A percentile compares a stretch with the other conserved stretches of the same genome.
These are phyloP conservation scores for Backusella parvicylindrica DNA, from an alignment of 192 early-diverging fungal species.

Conservation along the genomic window DNA sequence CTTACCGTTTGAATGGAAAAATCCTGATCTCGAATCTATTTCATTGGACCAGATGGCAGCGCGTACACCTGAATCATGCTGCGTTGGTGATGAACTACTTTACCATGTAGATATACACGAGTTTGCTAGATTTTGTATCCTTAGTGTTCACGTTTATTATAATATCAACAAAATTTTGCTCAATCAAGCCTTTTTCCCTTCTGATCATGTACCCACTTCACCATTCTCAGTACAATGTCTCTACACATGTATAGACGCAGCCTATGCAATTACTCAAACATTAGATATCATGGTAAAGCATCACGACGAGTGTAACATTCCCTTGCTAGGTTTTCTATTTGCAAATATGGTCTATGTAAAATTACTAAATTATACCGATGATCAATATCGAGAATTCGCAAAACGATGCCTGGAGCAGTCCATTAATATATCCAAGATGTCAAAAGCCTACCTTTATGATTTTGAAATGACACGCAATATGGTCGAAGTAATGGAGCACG, in stretches of 20 bases:
- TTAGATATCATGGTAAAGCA: slow-evolving; percentile 32
- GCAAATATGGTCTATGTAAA: slow-evolving; percentile 32
- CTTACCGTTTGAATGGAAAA: slow-evolving; percentile 15
- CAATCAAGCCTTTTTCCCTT: slow-evolving; percentile 35
- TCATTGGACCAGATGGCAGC: not conserved
- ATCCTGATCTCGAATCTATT: slow-evolving; percentile 5
- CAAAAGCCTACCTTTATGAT: slow-evolving; percentile 30
- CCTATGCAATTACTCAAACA: slow-evolving; percentile 26
- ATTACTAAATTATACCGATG: slow-evolving; percentile 27
- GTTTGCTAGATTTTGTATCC: slow-evolving; percentile 27
- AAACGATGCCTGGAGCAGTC: slow-evolving; percentile 21
- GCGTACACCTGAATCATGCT: not conserved
- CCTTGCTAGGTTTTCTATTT: slow-evolving; percentile 31
- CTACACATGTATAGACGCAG: slow-evolving; percentile 29
- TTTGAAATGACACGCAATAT: slow-evolving; percentile 31
- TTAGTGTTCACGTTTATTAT: slow-evolving; percentile 30
- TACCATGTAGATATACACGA: slow-evolving; percentile 13
- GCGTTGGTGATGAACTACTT: not conserved
- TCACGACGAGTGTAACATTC: slow-evolving; percentile 33
- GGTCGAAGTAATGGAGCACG: slow-evolving; percentile 32
- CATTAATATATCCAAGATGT: slow-evolving; percentile 25
- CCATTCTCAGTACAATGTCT: slow-evolving; percentile 33
- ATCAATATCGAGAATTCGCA: slow-evolving; percentile 26
- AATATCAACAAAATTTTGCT: slow-evolving; percentile 37
- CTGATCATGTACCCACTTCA: slow-evolving; percentile 27